A percentile compares a stretch with the other conserved stretches of the same genome.
phyloP scores from a whole-genome alignment of 495 filamentous ascomycete species.

The Aspergillus baeticus region DNA sequence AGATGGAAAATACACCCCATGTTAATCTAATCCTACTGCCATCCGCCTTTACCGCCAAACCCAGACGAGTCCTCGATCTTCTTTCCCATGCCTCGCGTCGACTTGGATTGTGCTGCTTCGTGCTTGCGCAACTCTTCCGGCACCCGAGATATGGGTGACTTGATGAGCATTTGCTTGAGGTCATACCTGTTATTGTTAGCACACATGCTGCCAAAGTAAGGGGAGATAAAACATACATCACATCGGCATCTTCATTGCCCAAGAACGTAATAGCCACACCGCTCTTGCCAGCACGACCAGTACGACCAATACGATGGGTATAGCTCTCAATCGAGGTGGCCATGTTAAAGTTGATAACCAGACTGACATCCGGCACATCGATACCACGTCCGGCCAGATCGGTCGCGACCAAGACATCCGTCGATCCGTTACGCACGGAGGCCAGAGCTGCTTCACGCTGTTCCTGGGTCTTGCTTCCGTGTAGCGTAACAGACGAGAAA shows the following conservation, averaged over 20 bases:
- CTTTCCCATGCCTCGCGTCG: conserved; percentile 55
- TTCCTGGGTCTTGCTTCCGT: conserved; percentile 95
- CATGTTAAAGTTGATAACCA: conserved; percentile 99
- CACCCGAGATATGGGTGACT: conserved; percentile 84
- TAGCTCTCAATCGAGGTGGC: conserved; percentile 90
- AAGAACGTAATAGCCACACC: conserved; percentile 97
- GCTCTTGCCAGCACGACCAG: conserved; percentile 95
- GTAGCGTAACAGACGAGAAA: conserved; percentile 85
- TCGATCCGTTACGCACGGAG: conserved; percentile 75
- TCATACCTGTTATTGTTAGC: conserved; percentile 55
- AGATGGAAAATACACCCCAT: neutral
- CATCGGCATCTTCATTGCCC: conserved; percentile 87
- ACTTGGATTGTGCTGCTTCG: conserved; percentile 88
- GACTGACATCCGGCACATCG: conserved; percentile 88
- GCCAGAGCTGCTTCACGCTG: conserved; percentile 93
- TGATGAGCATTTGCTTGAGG: conserved; percentile 92
- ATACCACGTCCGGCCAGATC: conserved; percentile 98
- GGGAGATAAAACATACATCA: conserved; percentile 63
- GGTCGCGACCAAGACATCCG: conserved; percentile 92
- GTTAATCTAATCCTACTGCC: conserved; percentile 23
- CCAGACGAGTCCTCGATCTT: conserved; percentile 63
- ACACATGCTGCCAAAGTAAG: neutral
- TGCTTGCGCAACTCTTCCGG: conserved; percentile 94
- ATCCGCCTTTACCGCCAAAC: conserved; percentile 60
- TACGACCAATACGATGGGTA: conserved; percentile 96